phyloP scores from a whole-genome alignment of 495 filamentous ascomycete species.

The Darksidea phi region DNA sequence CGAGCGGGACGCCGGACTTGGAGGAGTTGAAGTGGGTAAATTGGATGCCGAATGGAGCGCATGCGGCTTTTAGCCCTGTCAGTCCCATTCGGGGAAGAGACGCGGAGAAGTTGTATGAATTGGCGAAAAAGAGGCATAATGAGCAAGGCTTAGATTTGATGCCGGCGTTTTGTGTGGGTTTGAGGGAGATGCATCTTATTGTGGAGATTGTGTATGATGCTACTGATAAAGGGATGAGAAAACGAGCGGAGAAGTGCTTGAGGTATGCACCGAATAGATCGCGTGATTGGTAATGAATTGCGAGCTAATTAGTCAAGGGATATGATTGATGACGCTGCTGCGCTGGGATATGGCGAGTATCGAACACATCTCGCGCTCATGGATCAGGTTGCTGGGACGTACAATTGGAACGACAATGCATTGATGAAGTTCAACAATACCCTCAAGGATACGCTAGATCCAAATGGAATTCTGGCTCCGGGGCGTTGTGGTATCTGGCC shows the following conservation, averaged over 20 bases:
- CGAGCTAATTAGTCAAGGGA: slow-evolving; percentile 8
- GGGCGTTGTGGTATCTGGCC: slow-evolving; percentile 26
- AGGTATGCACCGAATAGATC: background rate
- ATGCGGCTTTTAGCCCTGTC: slow-evolving; percentile 25
- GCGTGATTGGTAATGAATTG: background rate
- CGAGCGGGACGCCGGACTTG: slow-evolving; percentile 21
- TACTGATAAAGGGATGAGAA: slow-evolving; percentile 13
- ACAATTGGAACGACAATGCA: slow-evolving; percentile 54
- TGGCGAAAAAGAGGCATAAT: slow-evolving; percentile 26
- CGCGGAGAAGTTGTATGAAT: slow-evolving; percentile 18
- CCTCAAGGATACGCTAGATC: slow-evolving; percentile 27
- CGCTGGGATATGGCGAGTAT: slow-evolving; percentile 29
- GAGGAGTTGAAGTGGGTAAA: slow-evolving; percentile 30
- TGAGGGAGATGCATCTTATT: slow-evolving; percentile 33
- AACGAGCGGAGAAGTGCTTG: slow-evolving; percentile 28
- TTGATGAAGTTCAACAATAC: slow-evolving; percentile 42
- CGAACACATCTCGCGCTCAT: slow-evolving; percentile 29
- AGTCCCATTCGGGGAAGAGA: slow-evolving; percentile 18
- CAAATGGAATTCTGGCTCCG: slow-evolving; percentile 25
- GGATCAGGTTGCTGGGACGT: slow-evolving; percentile 46
- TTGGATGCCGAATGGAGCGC: slow-evolving; percentile 30
- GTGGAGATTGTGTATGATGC: slow-evolving; percentile 32
- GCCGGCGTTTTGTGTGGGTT: slow-evolving; percentile 34
- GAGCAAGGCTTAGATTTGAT: slow-evolving; percentile 29
- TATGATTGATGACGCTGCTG: slow-evolving; percentile 30